Base-by-base conservation (phyloP, 495 filamentous ascomycete genomes). In the Xylaria acuta region DNA sequence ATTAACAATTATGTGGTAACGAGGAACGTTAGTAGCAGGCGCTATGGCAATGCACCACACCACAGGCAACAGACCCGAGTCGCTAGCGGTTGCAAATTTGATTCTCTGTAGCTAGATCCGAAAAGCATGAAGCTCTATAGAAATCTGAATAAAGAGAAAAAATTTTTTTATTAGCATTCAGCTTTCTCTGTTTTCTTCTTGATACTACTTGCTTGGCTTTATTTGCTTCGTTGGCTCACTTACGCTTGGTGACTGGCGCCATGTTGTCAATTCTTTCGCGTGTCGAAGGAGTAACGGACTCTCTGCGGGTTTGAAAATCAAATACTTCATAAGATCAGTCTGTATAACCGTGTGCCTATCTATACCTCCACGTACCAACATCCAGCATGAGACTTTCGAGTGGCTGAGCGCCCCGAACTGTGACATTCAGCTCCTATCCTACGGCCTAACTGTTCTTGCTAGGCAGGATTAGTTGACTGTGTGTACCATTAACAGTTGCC, bases 31-130 rank as follows among this genome's bases (percentile, higher is more conserved):
- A 18, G 11, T 27, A 49, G 36, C 32, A 40, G 41, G 47, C 43
- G 1, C 22, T 32, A 22, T 32, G n/a, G 27, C 5, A 45, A 40
- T 22, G 25, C 67, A 34, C 41, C 5, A 65, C 40, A 18, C 38
- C 66, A 47, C 43, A 47, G 54, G 56, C 18, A 18, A 60, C 34
- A 34, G 22, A 68, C 22, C 8, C 22, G 8, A 41, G 41, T 32
- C 38, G 30, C 30, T n/a, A n/a, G 27, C 47, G n/a, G 49, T 58
- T 36, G 22, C 66, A 43, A 27, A 22, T 69, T 69, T 32, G 38
- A 43, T 59, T 59, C 27, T 59, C 49, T 43, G 12, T 59, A 69
- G 51, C 53, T 69, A 59, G 45, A 6, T 27, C 40, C 40, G 53
- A 69, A 30, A 43, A 62, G 32, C 54, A 62, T 7, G 38, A 51